Conservation (phyloP, 2,329 filamentous ascomycete genomes). For the Dactylella cylindrospora region DNA sequence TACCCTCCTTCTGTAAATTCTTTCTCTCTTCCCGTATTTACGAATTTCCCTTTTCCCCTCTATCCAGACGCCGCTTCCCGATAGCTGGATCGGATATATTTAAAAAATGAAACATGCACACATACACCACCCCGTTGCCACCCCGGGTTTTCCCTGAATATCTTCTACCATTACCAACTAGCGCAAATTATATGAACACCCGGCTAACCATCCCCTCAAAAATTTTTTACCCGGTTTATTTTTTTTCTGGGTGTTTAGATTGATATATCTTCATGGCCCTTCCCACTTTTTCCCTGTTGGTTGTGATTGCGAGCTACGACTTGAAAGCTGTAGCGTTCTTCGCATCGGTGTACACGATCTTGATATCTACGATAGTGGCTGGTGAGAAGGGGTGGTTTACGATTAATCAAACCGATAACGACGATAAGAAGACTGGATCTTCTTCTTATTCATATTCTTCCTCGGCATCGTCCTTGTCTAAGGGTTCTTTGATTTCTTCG, state of each 20-base stretch:
- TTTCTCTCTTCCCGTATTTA: too few relatives aligned
- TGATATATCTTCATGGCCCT: conserved; percentile 38
- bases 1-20: too few relatives aligned
- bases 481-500: conserved; percentile 3
- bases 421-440: conserved; percentile 8
- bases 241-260: conserved; percentile 23
- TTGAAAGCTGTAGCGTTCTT: conserved; percentile 42
- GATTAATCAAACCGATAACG: conserved; percentile 20
- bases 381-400: conserved; percentile 25
- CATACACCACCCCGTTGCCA: too few relatives aligned
- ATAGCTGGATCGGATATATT: too few relatives aligned
- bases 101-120: too few relatives aligned
- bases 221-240: conserved; percentile 1
- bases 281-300: conserved; percentile 43
- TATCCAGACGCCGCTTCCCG: too few relatives aligned
- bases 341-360: conserved; percentile 42
- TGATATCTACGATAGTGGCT: conserved; percentile 39
- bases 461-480: background rate
- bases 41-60: too few relatives aligned
- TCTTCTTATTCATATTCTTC: background rate
- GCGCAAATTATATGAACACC: too few relatives aligned
- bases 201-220: too few relatives aligned
- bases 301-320: conserved; percentile 39
- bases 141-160: too few relatives aligned
- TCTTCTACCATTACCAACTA: too few relatives aligned